Percentiles rank a stretch among this genome's conserved stretches.
These are phyloP conservation scores for Solanum aculeatissimum DNA, from an alignment of 305 asterid genomes.

Conservation along the genomic window DNA sequence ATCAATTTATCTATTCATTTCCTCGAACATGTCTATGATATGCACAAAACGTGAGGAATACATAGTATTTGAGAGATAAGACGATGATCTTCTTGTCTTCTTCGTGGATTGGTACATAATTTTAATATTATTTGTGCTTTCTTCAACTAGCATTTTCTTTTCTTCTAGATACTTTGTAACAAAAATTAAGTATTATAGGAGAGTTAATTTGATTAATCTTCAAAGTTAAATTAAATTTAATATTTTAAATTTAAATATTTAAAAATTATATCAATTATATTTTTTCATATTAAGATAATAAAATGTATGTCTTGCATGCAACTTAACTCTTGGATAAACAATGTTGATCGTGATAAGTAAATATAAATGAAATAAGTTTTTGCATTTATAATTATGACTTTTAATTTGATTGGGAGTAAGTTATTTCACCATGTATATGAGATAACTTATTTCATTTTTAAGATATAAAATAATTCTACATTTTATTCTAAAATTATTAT, in stretches of 20 bases:
- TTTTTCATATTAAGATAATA: too few species aligned
- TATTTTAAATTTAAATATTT: too few species aligned
- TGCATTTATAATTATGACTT: background rate
- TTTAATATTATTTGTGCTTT: background rate
- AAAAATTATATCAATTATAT: too few species aligned
- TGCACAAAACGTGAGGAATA: background rate
- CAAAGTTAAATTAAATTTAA: too few species aligned
- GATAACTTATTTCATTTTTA: too few species aligned
- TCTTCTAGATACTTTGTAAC: background rate
- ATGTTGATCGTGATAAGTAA: background rate
- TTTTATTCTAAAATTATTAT: too few species aligned
- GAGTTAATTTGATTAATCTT: accelerated
- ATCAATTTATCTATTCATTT: background rate
- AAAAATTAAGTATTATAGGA: background rate
- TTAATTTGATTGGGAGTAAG: background rate
- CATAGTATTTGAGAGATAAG: background rate
- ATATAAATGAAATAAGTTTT: background rate
- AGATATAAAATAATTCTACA: too few species aligned
- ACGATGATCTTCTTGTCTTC: background rate
- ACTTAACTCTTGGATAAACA: background rate
- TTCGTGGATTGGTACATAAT: background rate
- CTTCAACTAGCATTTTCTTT: background rate
- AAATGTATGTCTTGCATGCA: background rate
- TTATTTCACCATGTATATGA: too few species aligned
- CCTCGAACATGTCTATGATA: background rate